Conservation (phyloP, 257 asterid genomes). For the Penstemon newberryi region DNA sequence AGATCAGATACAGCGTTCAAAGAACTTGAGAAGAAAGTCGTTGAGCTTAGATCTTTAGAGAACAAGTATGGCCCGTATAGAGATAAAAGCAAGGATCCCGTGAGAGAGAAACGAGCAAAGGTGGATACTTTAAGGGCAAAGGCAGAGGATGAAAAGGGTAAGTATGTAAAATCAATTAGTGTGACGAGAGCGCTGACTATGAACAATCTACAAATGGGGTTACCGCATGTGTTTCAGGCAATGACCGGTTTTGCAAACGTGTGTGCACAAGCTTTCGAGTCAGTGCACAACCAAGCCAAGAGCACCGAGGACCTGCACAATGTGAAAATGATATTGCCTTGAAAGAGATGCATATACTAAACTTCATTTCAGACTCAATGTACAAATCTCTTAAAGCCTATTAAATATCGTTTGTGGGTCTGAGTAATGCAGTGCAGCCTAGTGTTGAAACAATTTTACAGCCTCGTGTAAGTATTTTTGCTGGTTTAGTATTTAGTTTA, state of each 20-base stretch:
- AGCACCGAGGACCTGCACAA: constrained; percentile 48
- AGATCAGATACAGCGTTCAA: constrained; percentile 64
- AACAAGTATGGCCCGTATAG: constrained; percentile 60
- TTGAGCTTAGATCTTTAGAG: constrained; percentile 71
- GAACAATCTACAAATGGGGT: constrained; percentile 86
- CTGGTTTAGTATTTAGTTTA: constrained; percentile 28
- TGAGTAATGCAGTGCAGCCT: background rate
- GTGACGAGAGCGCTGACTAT: constrained; percentile 82
- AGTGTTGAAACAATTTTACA: background rate
- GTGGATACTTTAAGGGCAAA: constrained; percentile 57
- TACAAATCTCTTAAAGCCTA: constrained; percentile 18
- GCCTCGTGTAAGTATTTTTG: constrained; percentile 26
- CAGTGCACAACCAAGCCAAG: constrained; percentile 74
- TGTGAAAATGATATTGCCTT: constrained; percentile 70
- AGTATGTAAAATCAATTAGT: constrained; percentile 70
- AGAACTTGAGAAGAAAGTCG: constrained; percentile 77
- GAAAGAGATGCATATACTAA: background rate
- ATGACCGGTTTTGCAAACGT: constrained; percentile 86
- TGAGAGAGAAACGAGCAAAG: constrained; percentile 65
- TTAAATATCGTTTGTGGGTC: constrained; percentile 16
- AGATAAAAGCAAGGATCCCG: constrained; percentile 52
- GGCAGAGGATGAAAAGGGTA: constrained; percentile 89
- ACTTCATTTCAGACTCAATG: constrained; percentile 18
- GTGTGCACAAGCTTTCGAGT: constrained; percentile 75
- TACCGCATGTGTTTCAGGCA: constrained; percentile 94